Base-by-base conservation (phyloP, 2,329 filamentous ascomycete genomes). In the Chaetothyriales sp. region DNA sequence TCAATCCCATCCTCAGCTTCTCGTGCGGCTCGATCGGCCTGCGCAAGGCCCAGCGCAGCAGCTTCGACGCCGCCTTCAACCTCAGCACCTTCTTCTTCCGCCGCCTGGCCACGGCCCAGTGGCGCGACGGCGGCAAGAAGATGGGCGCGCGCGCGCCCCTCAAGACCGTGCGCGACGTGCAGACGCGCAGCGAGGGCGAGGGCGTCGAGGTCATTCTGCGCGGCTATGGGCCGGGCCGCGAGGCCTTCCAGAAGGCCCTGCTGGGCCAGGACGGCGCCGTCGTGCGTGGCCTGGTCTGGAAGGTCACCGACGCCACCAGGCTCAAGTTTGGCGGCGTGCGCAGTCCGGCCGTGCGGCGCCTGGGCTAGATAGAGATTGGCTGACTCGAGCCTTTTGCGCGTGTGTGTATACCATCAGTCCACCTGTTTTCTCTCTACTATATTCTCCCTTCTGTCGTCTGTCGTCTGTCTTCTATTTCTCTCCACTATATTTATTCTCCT, bases 261-360 rank as follows among this genome's bases (percentile, higher is more conserved):
- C 71, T 98, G 68, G 89, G 90, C 37, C 82, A 76, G 19, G 90
- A 98, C 67, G 92, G 92, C 52, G 82, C 80, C 64, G 67, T 81
- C 61, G 70, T 97, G 59, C 79, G 88, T 60, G 73, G 77, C 29
- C 81, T 85, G 72, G 85, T 98, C 59, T 74, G 80, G 44, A 82
- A 82, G 61, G 85, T 98, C 55, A 82, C 86, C 29, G 92, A 98
- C 71, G 77, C 81, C 43, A 97, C 90, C 51, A 85, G 85, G 63
- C 70, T 97, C 69, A 98, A 98, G 75, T 95, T 97, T 75, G 92
- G 89, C 70, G 94, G 92, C 65, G 87, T 86, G 43, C 86, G 89
- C 69, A 90, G 88, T 73, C 79, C 78, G 68, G 86, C 83, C 67
- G 84, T 82, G 43, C 89, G 89, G 70, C 84, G 92, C 73, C 71